Conservation (phyloP, 768 basidiomycete species). For the Suillus cothurnatus region DNA sequence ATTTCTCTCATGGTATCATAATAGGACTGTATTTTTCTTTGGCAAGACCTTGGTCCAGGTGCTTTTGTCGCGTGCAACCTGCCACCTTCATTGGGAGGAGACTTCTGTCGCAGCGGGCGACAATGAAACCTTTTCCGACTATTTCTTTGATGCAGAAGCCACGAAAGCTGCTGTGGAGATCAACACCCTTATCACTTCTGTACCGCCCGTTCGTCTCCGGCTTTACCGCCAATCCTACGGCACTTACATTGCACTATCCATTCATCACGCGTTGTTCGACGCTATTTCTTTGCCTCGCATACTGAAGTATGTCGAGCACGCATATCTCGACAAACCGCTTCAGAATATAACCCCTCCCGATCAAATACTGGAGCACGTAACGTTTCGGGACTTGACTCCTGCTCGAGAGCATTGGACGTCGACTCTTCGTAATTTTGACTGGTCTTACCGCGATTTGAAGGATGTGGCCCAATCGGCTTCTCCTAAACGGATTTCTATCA, state of each 20-base stretch:
- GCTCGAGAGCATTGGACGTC: slow-evolving; percentile 28
- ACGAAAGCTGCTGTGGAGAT: slow-evolving; percentile 24
- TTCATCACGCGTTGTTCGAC: slow-evolving; percentile 38
- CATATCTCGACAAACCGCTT: slow-evolving; percentile 16
- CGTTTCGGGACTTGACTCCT: slow-evolving; percentile 11
- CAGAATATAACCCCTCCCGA: slow-evolving; percentile 16
- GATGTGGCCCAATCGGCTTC: slow-evolving; percentile 7
- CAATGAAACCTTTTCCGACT: slow-evolving; percentile 19
- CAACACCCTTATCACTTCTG: slow-evolving; percentile 21
- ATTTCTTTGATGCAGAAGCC: slow-evolving; percentile 26
- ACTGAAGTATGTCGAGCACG: slow-evolving; percentile 30
- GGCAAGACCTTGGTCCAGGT: slow-evolving; percentile 31
- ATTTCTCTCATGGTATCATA: neutral
- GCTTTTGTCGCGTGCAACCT: slow-evolving; percentile 20
- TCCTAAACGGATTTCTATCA: slow-evolving; percentile 16
- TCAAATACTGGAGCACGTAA: slow-evolving; percentile 26
- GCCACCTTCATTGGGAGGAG: slow-evolving; percentile 21
- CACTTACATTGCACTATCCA: slow-evolving; percentile 28
- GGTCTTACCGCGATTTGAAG: slow-evolving; percentile 18
- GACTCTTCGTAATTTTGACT: slow-evolving; percentile 22
- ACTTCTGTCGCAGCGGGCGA: slow-evolving; percentile 11
- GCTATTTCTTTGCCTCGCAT: slow-evolving; percentile 32
- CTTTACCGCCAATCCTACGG: slow-evolving; percentile 12
- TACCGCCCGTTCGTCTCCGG: slow-evolving; percentile 20
- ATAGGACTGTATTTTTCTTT: slow-evolving; percentile 36